Base-by-base conservation (phyloP, 164 flowering plant species). In the Malania oleifera region DNA sequence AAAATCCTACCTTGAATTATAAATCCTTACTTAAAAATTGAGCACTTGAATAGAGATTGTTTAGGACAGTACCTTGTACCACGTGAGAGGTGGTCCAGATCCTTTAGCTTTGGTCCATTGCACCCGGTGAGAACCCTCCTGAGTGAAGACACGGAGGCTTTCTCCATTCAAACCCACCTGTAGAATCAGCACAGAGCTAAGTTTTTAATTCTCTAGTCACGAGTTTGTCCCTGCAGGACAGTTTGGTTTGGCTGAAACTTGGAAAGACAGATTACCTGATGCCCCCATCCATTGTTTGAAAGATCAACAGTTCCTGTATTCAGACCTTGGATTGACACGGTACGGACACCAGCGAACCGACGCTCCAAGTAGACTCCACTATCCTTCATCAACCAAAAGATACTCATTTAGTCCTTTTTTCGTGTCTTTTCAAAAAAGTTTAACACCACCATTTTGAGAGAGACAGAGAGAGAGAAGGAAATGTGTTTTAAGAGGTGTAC, bases 281-380 rank as follows among this genome's bases (percentile, higher is more conserved):
- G 91, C 0, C 75, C 75, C 97, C 96, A 95, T 7, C 64, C 68
- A 65, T 82, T 82, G 1, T 11, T 2, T 1, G 93, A 60, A 15
- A 95, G 61, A 63, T 95, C 99, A 61, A 83, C 76, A 19, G 86
- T 85, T 56, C 99, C 99, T 13, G 90, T 66, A 68, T 79, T 91
- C 71, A 95, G 56, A 31, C 99, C 97, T 18, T 77, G 74, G 49
- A 95, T 37, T 0, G 76, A 40, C 5, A 84, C 72, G 12, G 65
- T 40, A 17, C 73, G 78, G 1, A 87, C 74, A 0, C 99, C 99
- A 1, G 96, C 83, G 59, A 62, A 71, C 69, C 93, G 75, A 22
- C 64, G 73, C 79, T 95, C 96, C 82, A 88, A 67, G 64, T 88
- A 86, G 15, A 81, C 89, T 70, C 99, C 99, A 51, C 95, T 91